Evolutionary conservation across 139 green algal species (phyloP).

Genomic region (Limnomonas spitsbergensis): DNA sequence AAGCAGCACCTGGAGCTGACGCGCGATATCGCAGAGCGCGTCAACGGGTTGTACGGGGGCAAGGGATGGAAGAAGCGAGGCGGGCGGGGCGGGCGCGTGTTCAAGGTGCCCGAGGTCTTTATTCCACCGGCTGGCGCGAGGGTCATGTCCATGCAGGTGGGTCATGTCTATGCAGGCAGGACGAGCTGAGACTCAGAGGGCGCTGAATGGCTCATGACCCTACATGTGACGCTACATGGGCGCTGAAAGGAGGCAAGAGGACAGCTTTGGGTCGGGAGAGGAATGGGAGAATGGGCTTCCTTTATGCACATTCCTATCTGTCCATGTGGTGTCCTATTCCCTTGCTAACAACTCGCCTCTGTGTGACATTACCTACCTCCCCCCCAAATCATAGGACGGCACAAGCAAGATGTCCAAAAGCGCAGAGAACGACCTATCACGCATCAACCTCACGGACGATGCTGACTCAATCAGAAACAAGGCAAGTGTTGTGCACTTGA

Average conservation of each 20-base stretch:
- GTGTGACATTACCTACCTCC: too few species aligned
- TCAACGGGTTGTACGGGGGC: slow-evolving; percentile 91
- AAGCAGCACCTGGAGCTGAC: slow-evolving; percentile 94
- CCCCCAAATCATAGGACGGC: too few species aligned
- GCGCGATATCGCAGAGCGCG: slow-evolving; percentile 71
- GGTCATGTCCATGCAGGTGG: slow-evolving; percentile 90
- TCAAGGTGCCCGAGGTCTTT: slow-evolving; percentile 87
- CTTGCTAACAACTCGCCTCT: too few species aligned
- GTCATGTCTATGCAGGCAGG: slow-evolving; percentile 11
- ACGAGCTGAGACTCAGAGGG: not conserved
- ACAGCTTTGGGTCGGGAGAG: too few species aligned
- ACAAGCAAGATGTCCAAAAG: slow-evolving; percentile 90
- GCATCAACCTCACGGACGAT: slow-evolving; percentile 92
- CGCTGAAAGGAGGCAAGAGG: too few species aligned
- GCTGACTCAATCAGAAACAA: slow-evolving; percentile 85
- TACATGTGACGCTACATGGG: not conserved
- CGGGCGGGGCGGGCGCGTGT: slow-evolving; percentile 71
- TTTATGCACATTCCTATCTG: too few species aligned
- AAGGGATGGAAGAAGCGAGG: slow-evolving; percentile 96
- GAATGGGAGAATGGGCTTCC: too few species aligned
- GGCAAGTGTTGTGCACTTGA: slow-evolving; percentile 30
- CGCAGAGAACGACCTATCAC: slow-evolving; percentile 71
- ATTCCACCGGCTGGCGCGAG: slow-evolving; percentile 88
- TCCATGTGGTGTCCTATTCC: too few species aligned
- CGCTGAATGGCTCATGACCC: not conserved